Conservation (phyloP, 257 asterid genomes). For the Leonotis leonurus region DNA sequence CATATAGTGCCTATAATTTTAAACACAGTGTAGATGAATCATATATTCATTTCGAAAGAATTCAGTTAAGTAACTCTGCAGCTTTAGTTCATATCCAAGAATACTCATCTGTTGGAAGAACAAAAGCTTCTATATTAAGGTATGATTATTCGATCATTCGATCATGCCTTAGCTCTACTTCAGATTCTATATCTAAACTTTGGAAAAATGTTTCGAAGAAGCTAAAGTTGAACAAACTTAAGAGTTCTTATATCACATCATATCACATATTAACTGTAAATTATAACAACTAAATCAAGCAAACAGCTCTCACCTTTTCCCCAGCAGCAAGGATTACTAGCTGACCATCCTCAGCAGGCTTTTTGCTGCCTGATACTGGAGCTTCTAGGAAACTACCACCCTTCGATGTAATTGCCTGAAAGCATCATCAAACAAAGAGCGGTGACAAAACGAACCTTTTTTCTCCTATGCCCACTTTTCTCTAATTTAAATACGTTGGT, state of each 20-base stretch:
- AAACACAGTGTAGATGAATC: slow-evolving; percentile 7
- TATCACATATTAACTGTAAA: no score
- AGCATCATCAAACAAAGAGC: slow-evolving; percentile 8
- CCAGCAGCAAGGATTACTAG: slow-evolving; percentile 96
- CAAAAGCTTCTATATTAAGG: not conserved
- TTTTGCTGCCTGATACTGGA: slow-evolving; percentile 98
- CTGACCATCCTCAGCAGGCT: slow-evolving; percentile 99
- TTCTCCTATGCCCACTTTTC: not conserved
- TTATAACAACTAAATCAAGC: not conserved
- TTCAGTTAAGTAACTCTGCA: not conserved
- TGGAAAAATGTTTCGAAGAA: not conserved
- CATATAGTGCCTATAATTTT: slow-evolving; percentile 57
- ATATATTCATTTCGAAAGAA: not conserved
- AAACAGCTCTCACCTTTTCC: slow-evolving; percentile 48
- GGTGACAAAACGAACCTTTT: not conserved
- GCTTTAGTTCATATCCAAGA: not conserved
- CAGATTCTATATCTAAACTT: not conserved
- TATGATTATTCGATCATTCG: not conserved
- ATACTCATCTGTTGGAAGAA: not conserved
- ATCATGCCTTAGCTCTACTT: not conserved
- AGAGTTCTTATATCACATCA: not conserved
- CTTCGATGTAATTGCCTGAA: slow-evolving; percentile 72
- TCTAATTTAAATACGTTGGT: not conserved
- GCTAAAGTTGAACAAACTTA: not conserved
- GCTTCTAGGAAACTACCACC: slow-evolving; percentile 86